Percentiles rank a stretch among this genome's conserved stretches.
Evolutionary conservation across 208 protist genomes (phyloP).

Genomic region (Leishmania braziliensis): DNA sequence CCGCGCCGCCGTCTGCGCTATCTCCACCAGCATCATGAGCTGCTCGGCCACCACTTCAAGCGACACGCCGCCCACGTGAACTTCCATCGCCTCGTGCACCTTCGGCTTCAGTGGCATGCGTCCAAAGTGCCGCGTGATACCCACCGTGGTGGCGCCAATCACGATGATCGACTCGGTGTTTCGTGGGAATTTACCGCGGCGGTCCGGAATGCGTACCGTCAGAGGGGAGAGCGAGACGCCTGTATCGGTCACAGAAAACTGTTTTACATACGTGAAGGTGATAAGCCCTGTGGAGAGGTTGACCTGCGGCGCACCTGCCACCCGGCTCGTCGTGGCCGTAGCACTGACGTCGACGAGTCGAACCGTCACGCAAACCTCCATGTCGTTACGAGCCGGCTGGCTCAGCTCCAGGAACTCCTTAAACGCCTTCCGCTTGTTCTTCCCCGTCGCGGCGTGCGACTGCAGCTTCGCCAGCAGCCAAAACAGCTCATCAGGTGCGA

Average conservation of each 20-base stretch:
- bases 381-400: slow-evolving; percentile 62
- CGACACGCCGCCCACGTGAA: slow-evolving; percentile 51
- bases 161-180: slow-evolving; percentile 42
- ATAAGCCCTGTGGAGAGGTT: slow-evolving; percentile 52
- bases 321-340: slow-evolving; percentile 30
- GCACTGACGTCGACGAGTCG: slow-evolving; percentile 57
- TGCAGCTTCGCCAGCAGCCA: slow-evolving; percentile 84
- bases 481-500: slow-evolving; percentile 81
- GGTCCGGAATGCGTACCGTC: slow-evolving; percentile 39
- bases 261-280: slow-evolving; percentile 71
- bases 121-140: slow-evolving; percentile 74
- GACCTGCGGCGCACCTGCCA: slow-evolving; percentile 28
- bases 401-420: slow-evolving; percentile 67
- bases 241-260: slow-evolving; percentile 64
- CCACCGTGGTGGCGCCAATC: slow-evolving; percentile 54
- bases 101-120: slow-evolving; percentile 68
- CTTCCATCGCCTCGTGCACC: slow-evolving; percentile 71
- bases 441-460: slow-evolving; percentile 63
- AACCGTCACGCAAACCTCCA: slow-evolving; percentile 66
- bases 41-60: slow-evolving; percentile 64
- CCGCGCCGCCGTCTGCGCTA: slow-evolving; percentile 38
- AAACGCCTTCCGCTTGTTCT: slow-evolving; percentile 81
- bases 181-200: slow-evolving; percentile 16
- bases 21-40: slow-evolving; percentile 48
- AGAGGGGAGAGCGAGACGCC: slow-evolving; percentile 62